Percentiles rank a stretch among this genome's conserved stretches.
phyloP scores from a whole-genome alignment of 2,329 filamentous ascomycete genomes.

The Botrytis deweyae region DNA sequence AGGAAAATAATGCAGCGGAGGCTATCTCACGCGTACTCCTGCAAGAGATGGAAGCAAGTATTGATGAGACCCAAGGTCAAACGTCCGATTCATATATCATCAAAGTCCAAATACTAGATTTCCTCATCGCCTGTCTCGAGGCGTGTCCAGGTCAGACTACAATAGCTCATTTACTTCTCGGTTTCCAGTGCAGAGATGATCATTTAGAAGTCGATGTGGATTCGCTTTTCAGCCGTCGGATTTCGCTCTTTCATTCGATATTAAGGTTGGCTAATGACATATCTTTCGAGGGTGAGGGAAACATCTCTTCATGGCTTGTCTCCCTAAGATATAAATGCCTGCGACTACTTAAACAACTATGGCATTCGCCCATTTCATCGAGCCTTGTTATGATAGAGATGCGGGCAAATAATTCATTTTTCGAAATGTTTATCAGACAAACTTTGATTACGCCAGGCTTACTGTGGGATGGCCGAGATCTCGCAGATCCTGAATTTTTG shows the following conservation, averaged over 20 bases:
- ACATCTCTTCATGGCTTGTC: conserved; percentile 66
- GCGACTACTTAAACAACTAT: conserved; percentile 76
- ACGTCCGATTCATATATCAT: conserved; percentile 73
- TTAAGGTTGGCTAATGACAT: conserved; percentile 69
- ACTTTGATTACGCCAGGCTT: conserved; percentile 66
- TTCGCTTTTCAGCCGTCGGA: conserved; percentile 67
- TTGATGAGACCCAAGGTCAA: conserved; percentile 72
- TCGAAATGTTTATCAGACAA: conserved; percentile 71
- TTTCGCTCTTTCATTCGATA: conserved; percentile 81
- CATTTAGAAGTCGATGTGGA: conserved; percentile 66
- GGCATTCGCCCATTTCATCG: conserved; percentile 78
- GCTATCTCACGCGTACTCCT: conserved; percentile 74
- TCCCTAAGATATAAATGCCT: conserved; percentile 67
- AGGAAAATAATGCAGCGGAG: conserved; percentile 66
- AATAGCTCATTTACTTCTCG: conserved; percentile 86
- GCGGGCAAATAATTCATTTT: conserved; percentile 75
- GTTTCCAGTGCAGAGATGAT: conserved; percentile 75
- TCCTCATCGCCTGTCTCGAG: conserved; percentile 77
- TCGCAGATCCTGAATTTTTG: conserved; percentile 65
- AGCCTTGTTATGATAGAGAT: conserved; percentile 75
- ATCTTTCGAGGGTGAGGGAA: conserved; percentile 55
- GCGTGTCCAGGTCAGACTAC: conserved; percentile 75
- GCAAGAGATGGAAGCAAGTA: conserved; percentile 62
- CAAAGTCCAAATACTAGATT: conserved; percentile 81
- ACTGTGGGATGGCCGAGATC: conserved; percentile 69